phyloP scores from a whole-genome alignment of 345 rosid genomes.

The Brassica nigra region DNA sequence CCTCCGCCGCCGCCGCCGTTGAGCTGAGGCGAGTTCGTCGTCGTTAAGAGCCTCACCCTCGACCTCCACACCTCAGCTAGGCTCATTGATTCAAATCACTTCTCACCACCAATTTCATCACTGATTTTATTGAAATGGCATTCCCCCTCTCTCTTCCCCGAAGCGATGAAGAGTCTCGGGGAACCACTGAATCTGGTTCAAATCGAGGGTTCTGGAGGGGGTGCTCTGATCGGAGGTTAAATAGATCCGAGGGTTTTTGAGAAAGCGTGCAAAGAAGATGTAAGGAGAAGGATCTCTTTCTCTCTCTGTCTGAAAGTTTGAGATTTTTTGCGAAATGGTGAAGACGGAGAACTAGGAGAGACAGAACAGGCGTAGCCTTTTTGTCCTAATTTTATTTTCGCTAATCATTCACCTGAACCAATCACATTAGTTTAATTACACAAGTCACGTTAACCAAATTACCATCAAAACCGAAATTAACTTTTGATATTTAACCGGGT shows the following conservation, averaged over 20 bases:
- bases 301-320: neutral
- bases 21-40: conserved; percentile 67
- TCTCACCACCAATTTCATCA: conserved; percentile 44
- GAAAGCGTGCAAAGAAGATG: neutral
- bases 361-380: conserved; percentile 27
- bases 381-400: conserved; percentile 3
- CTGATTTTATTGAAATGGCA: conserved; percentile 43
- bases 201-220: neutral
- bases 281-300: neutral
- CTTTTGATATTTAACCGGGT: conserved; percentile 24
- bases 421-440: conserved; percentile 4
- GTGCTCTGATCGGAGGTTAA: neutral
- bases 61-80: conserved; percentile 59
- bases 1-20: conserved; percentile 44
- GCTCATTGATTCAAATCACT: conserved; percentile 44
- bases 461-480: conserved; percentile 5
- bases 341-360: conserved; percentile 27
- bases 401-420: conserved; percentile 13
- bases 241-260: neutral
- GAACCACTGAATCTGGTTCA: conserved; percentile 30
- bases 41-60: conserved; percentile 47
- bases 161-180: conserved; percentile 28
- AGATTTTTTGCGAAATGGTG: conserved; percentile 19
- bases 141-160: neutral
- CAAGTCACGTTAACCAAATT: conserved; percentile 9